Evolutionary conservation across 768 basidiomycete species (phyloP), one percentile per base, ranked within the genome.

Genomic region (Daedaleopsis nitida): DNA sequence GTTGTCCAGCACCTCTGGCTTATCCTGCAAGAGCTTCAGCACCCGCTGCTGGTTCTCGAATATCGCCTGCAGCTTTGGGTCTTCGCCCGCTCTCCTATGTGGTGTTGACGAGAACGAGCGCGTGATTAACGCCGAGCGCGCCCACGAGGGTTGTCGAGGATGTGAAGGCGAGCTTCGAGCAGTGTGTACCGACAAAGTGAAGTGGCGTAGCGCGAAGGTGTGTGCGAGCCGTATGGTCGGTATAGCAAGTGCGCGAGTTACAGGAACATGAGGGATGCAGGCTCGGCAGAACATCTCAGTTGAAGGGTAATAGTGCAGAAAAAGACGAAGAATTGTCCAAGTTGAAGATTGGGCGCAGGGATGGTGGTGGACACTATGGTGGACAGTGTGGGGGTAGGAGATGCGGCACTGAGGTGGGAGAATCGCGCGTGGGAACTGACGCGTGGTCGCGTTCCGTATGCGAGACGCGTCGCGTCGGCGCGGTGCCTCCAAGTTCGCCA

Each of bases 381-480:
- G 24, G 21, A 19, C 11, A 27, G 45, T 39, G 12, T 56, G 38
- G 14, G 17, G 7, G 17, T n/a, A 12, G 57, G 17, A 16, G 21
- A 42, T 21, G 39, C 14, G 45, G 38, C 45, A 37, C 17, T 13
- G 38, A 43, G 45, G 21, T 21, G 35, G 27, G 37, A 21, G 23
- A 42, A 27, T 16, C 11, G 38, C n/a, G 42, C 62, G 58, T 64
- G 62, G 62, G 62, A 64, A 59, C 48, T 35, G 3, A 49, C 58
- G 58, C 62, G 58, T 58, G 57, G 53, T 37, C 62, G 62, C 49
- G 48, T 53, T 56, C 52, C 48, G 19, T 34, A 42, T 52, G 54
- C 54, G 60, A 16, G 58, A 59, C 62, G 62, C 62, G 62, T 64
- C 62, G 58, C 58, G 62, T 55, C 62, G 62, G 62, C 62, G 14